These are phyloP conservation scores for Fusarium sp. DNA, from an alignment of 2,329 filamentous ascomycete genomes.

Conservation along the genomic window DNA sequence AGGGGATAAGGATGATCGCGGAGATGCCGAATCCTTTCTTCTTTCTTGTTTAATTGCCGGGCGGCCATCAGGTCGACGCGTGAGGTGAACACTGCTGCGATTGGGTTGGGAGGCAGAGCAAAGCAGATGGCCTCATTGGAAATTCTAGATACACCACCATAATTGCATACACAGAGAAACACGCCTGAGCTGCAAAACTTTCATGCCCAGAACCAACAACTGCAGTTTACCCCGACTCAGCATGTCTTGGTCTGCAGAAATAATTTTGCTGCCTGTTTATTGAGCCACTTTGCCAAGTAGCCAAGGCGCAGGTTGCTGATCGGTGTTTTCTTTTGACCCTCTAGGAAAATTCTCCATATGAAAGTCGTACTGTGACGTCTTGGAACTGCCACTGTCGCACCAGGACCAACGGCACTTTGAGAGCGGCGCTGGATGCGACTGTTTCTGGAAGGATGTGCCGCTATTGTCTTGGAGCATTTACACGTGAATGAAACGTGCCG, in stretches of 20 bases:
- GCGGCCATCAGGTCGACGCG: background rate
- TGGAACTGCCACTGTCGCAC: background rate
- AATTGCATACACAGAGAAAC: background rate
- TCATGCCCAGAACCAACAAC: background rate
- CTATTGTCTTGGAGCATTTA: background rate
- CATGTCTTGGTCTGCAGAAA: conserved; percentile 13
- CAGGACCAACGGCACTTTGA: background rate
- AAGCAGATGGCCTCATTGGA: background rate
- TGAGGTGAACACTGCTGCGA: background rate
- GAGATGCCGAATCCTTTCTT: background rate
- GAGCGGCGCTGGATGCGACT: background rate
- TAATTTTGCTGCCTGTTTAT: conserved; percentile 35
- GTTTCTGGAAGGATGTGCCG: background rate
- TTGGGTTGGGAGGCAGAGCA: background rate
- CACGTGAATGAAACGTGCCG: background rate
- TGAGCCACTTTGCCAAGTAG: conserved; percentile 16
- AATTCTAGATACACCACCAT: background rate
- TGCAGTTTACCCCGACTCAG: conserved; percentile 19
- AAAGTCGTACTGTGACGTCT: background rate
- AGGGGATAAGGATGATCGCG: background rate
- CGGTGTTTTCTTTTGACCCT: background rate
- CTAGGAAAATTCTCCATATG: background rate
- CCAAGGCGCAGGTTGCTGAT: background rate
- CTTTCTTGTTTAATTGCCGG: background rate
- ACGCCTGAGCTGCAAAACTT: background rate